Percentiles rank a stretch among this genome's conserved stretches.
These are phyloP conservation scores for Hygrophoropsis aurantiaca DNA, from an alignment of 768 basidiomycete species.

Conservation along the genomic window DNA sequence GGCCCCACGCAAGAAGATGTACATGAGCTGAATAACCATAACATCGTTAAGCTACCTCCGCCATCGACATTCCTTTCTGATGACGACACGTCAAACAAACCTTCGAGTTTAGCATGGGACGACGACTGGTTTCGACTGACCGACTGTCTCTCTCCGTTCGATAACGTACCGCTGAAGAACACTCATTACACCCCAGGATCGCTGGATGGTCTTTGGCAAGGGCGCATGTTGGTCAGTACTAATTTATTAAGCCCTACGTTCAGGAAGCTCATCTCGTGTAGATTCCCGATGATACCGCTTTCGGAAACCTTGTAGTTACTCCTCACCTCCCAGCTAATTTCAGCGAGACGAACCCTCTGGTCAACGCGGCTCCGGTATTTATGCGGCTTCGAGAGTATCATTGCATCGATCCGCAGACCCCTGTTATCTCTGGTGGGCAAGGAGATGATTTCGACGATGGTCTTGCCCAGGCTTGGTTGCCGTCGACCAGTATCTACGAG, in stretches of 20 bases:
- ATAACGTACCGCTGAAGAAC: conserved; percentile 25
- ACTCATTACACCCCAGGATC: conserved; percentile 48
- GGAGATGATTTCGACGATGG: conserved; percentile 32
- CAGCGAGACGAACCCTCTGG: conserved; percentile 31
- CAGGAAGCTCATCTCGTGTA: conserved; percentile 1
- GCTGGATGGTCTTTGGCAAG: conserved; percentile 61
- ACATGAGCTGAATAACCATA: conserved; percentile 50
- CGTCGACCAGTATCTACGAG: conserved; percentile 14
- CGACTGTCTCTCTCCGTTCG: conserved; percentile 42
- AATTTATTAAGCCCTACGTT: not conserved
- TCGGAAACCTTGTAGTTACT: conserved; percentile 17
- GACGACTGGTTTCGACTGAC: conserved; percentile 56
- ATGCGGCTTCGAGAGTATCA: conserved; percentile 59
- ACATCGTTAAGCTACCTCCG: conserved; percentile 31
- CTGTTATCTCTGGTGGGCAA: conserved; percentile 20
- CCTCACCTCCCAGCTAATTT: conserved; percentile 27
- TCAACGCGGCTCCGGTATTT: conserved; percentile 53
- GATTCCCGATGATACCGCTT: conserved; percentile 18
- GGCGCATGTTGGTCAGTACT: conserved; percentile 56
- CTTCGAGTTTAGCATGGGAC: conserved; percentile 51
- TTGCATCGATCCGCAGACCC: conserved; percentile 42
- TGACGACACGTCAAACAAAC: conserved; percentile 16
- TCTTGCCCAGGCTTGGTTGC: conserved; percentile 43
- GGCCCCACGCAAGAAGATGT: conserved; percentile 61
- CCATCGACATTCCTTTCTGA: conserved; percentile 17